Evolutionary conservation across 208 protist species (phyloP).

Genomic region (Leishmania lainsoni): DNA sequence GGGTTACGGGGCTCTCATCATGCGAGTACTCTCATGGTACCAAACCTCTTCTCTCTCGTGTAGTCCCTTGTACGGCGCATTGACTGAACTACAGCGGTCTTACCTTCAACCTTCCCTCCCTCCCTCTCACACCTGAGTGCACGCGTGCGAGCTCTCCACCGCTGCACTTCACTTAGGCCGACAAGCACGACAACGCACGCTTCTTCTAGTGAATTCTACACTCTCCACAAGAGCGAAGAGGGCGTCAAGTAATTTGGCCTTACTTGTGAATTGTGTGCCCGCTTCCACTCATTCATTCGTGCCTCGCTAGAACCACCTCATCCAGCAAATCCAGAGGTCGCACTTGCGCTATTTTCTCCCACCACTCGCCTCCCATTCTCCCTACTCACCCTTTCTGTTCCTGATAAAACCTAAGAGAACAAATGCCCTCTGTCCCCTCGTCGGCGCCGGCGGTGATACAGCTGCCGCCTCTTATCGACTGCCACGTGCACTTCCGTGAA

Average conservation of each 20-base stretch:
- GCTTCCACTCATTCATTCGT: no score
- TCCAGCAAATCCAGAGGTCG: no score
- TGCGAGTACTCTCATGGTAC: neutral
- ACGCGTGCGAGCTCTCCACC: neutral
- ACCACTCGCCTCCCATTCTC: neutral
- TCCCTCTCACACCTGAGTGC: neutral
- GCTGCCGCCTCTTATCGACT: slow-evolving; percentile 91
- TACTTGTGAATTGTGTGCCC: no score
- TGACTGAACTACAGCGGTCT: neutral
- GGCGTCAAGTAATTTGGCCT: no score
- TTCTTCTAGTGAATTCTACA: no score
- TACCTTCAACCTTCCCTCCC: neutral
- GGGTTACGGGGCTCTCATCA: neutral
- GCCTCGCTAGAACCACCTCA: no score
- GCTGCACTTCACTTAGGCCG: neutral
- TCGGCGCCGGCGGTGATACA: slow-evolving; percentile 30
- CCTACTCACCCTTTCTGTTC: neutral
- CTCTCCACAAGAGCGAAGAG: no score
- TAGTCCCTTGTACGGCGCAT: neutral
- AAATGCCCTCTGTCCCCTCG: slow-evolving; percentile 14
- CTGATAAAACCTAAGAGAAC: neutral
- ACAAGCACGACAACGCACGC: no score
- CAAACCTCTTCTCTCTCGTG: neutral
- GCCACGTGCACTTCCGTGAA: slow-evolving; percentile 94
- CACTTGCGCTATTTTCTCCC: neutral